Percentiles rank a stretch among this genome's conserved stretches.
These are phyloP conservation scores for Dorcoceras hygrometricum DNA, from an alignment of 257 asterid genomes.

Conservation along the genomic window DNA sequence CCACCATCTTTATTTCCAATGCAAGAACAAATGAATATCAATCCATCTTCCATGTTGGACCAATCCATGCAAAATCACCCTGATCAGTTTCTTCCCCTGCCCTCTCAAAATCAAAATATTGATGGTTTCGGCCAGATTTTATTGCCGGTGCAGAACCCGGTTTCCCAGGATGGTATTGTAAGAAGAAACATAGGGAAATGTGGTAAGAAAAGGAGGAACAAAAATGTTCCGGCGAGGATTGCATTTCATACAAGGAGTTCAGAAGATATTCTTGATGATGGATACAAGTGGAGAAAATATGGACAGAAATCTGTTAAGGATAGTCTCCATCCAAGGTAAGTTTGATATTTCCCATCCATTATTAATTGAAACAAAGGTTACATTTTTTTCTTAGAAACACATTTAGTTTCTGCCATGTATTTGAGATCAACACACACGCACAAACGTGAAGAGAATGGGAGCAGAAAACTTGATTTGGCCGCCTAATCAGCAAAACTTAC, in stretches of 20 bases:
- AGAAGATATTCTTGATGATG: constrained; percentile 94
- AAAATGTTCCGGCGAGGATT: constrained; percentile 57
- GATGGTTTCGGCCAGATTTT: constrained; percentile 47
- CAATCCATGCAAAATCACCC: constrained; percentile 50
- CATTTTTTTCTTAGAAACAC: constrained; percentile 9
- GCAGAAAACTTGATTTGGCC: background rate
- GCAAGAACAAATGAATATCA: background rate
- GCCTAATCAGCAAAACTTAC: background rate
- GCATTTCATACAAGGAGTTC: constrained; percentile 85
- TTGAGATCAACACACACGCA: too few relatives aligned
- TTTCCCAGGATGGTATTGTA: constrained; percentile 23
- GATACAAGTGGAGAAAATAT: constrained; percentile 90
- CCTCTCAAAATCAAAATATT: constrained; percentile 21
- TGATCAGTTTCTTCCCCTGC: constrained; percentile 25
- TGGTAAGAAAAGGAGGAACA: constrained; percentile 46
- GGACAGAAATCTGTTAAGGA: constrained; percentile 93
- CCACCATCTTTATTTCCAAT: constrained; percentile 25
- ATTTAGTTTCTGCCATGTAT: background rate
- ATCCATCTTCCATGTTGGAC: constrained; percentile 23
- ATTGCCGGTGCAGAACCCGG: constrained; percentile 24
- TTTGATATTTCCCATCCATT: background rate
- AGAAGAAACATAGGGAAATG: constrained; percentile 35
- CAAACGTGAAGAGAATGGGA: background rate
- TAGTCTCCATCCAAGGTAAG: constrained; percentile 75
- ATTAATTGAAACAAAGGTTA: background rate